Conservation (phyloP, 768 basidiomycete genomes). For the Filobasidium floriforme region DNA sequence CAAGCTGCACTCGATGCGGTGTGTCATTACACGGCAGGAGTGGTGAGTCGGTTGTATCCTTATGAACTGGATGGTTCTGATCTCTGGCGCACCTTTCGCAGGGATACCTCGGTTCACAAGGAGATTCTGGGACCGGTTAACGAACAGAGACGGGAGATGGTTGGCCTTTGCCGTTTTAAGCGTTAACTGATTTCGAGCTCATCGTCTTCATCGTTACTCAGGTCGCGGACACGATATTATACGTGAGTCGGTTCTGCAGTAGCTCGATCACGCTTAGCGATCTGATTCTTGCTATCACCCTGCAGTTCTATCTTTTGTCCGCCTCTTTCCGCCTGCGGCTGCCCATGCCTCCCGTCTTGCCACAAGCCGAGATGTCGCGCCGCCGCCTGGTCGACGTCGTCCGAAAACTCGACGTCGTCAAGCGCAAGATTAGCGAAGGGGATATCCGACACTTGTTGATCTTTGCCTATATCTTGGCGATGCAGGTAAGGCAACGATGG, state of each 20-base stretch:
- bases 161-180: constrained; percentile 11
- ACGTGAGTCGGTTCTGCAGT: constrained; percentile 38
- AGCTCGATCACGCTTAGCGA: constrained; percentile 68
- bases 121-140: constrained; percentile 91
- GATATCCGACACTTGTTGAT: constrained; percentile 75
- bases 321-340: constrained; percentile 48
- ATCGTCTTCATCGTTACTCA: not conserved
- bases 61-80: not conserved
- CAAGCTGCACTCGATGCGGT: constrained; percentile 87
- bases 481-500: constrained; percentile 50
- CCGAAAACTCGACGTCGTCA: constrained; percentile 76
- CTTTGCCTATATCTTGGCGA: constrained; percentile 86
- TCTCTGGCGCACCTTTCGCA: not conserved
- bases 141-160: constrained; percentile 76
- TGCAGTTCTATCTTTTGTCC: constrained; percentile 39
- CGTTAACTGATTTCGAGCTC: not conserved
- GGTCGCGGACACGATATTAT: constrained; percentile 89
- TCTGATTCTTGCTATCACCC: constrained; percentile 37
- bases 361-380: constrained; percentile 80
- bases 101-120: constrained; percentile 51
- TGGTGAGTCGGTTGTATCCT: constrained; percentile 52
- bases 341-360: constrained; percentile 91
- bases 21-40: constrained; percentile 91
- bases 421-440: constrained; percentile 66
- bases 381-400: constrained; percentile 76